Conservation (phyloP, 1,284 basidiomycete genomes). For the Ceratobasidium sp. region DNA sequence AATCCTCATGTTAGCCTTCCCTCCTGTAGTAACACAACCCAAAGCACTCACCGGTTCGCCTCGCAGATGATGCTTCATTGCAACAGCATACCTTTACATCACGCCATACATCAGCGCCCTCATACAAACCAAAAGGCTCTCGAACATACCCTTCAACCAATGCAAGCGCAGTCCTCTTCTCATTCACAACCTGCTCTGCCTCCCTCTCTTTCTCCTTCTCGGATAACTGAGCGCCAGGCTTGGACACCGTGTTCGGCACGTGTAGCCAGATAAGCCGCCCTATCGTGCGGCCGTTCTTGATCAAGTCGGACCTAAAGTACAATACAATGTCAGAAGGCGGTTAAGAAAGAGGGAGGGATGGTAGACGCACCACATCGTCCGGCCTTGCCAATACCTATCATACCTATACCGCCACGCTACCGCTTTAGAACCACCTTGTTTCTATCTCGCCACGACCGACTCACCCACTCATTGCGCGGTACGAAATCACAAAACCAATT, state of each 20-base stretch:
- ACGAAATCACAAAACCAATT: constrained; percentile 78
- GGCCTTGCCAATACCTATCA: constrained; percentile 70
- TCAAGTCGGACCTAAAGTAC: constrained; percentile 63
- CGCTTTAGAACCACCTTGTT: neutral
- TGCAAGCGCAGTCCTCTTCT: constrained; percentile 72
- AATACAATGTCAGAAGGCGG: neutral
- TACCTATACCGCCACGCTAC: neutral
- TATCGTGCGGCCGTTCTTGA: constrained; percentile 54
- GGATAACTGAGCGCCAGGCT: constrained; percentile 53
- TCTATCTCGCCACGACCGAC: constrained; percentile 45
- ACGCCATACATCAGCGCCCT: constrained; percentile 7
- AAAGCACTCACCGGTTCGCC: constrained; percentile 56
- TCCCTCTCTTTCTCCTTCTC: constrained; percentile 60
- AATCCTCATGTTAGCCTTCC: neutral
- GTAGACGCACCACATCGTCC: constrained; percentile 65
- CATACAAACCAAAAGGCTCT: neutral
- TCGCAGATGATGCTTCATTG: constrained; percentile 76
- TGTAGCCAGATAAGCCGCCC: constrained; percentile 74
- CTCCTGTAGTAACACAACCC: neutral
- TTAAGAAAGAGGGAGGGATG: neutral
- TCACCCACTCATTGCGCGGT: constrained; percentile 72
- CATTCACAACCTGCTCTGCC: constrained; percentile 67
- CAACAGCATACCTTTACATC: constrained; percentile 65
- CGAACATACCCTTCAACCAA: constrained; percentile 68
- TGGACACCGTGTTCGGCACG: constrained; percentile 62